A percentile compares a stretch with the other conserved stretches of the same genome.
These are phyloP conservation scores for Leptographium flavum DNA, from an alignment of 2,329 filamentous ascomycete genomes.

Conservation along the genomic window DNA sequence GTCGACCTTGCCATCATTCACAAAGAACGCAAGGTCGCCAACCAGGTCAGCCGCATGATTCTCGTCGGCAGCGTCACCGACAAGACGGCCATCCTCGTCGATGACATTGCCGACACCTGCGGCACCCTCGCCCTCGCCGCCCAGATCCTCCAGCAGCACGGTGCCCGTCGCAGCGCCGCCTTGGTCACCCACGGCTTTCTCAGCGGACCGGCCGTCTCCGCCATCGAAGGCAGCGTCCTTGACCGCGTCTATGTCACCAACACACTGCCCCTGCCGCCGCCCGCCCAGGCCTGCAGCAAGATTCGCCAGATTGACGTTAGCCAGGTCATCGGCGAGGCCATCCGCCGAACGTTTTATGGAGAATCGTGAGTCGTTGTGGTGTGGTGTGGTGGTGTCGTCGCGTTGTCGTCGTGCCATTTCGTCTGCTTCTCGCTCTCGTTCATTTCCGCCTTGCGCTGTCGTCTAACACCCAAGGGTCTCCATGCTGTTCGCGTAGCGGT, in stretches of 20 bases:
- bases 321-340: neutral
- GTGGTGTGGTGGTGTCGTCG: too few relatives aligned
- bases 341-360: neutral
- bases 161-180: constrained; percentile 74
- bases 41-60: constrained; percentile 67
- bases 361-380: neutral
- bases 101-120: constrained; percentile 97
- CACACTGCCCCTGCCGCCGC: constrained; percentile 49
- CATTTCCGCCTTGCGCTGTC: neutral
- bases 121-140: constrained; percentile 57
- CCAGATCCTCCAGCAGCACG: constrained; percentile 71
- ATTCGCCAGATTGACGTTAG: neutral
- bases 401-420: too few relatives aligned
- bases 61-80: constrained; percentile 86
- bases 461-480: neutral
- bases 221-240: constrained; percentile 61
- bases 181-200: constrained; percentile 94
- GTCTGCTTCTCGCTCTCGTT: too few relatives aligned
- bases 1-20: constrained; percentile 86
- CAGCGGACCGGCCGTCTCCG: constrained; percentile 74
- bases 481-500: neutral
- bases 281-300: neutral
- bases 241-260: constrained; percentile 77
- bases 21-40: constrained; percentile 73
- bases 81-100: constrained; percentile 86